A percentile compares a stretch with the other conserved stretches of the same genome.
phyloP scores from a whole-genome alignment of 2,329 filamentous ascomycete species.

The Cordyceps javanica region DNA sequence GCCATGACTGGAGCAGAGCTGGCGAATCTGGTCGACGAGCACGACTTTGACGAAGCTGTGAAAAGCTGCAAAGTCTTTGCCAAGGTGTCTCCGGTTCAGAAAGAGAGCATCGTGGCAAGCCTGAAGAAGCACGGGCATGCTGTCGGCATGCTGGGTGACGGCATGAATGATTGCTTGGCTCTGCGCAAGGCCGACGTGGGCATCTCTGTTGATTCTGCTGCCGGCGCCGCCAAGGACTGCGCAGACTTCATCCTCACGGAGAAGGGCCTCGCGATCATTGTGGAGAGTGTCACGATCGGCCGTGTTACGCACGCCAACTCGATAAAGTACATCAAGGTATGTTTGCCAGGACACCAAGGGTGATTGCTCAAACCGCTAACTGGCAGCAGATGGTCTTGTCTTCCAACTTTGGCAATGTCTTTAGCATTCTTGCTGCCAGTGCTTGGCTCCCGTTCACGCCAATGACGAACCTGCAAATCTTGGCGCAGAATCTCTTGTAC shows the following conservation, averaged over 20 bases:
- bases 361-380: neutral
- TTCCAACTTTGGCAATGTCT: slow-evolving; percentile 26
- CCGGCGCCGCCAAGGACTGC: slow-evolving; percentile 24
- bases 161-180: slow-evolving; percentile 26
- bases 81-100: slow-evolving; percentile 23
- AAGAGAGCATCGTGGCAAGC: slow-evolving; percentile 20
- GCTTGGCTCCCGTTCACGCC: slow-evolving; percentile 24
- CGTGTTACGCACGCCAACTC: slow-evolving; percentile 24
- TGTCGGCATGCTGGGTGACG: slow-evolving; percentile 26
- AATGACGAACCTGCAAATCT: slow-evolving; percentile 23
- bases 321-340: slow-evolving; percentile 25
- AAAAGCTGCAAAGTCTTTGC: slow-evolving; percentile 23
- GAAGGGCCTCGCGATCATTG: slow-evolving; percentile 24
- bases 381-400: slow-evolving; percentile 22
- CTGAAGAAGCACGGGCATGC: slow-evolving; percentile 20
- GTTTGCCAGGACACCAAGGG: neutral
- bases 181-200: slow-evolving; percentile 23
- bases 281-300: slow-evolving; percentile 20
- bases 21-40: slow-evolving; percentile 15
- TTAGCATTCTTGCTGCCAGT: slow-evolving; percentile 23
- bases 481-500: slow-evolving; percentile 24
- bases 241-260: slow-evolving; percentile 25
- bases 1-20: slow-evolving; percentile 22
- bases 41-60: slow-evolving; percentile 20
- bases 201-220: slow-evolving; percentile 25